Percentiles rank a stretch among this genome's conserved stretches.
Conservation (phyloP, 441 rosid genomes). For the Bocquillonia castaneifolia region DNA sequence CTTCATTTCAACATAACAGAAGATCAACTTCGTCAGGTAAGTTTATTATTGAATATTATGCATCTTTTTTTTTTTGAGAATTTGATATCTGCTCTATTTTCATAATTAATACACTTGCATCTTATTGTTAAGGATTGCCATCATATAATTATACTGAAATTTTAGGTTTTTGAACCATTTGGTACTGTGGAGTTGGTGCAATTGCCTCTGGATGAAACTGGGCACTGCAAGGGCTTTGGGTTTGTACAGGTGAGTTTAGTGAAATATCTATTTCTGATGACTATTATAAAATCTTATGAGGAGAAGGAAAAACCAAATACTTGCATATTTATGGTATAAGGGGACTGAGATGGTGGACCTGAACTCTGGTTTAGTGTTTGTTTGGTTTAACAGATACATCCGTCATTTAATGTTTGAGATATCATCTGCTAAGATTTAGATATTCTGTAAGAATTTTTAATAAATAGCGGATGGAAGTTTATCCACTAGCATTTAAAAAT, state of each 20-base stretch:
- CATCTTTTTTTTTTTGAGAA: neutral
- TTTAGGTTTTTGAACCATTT: constrained; percentile 90
- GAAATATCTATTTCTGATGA: neutral
- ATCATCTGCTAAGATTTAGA: too few relatives aligned
- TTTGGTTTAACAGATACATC: too few relatives aligned
- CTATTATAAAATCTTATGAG: too few relatives aligned
- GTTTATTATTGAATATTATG: too few relatives aligned
- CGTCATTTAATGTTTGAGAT: too few relatives aligned
- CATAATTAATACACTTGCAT: neutral
- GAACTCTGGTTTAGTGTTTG: neutral
- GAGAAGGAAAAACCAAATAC: neutral
- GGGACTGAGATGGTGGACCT: too few relatives aligned
- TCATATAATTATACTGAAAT: constrained; percentile 18
- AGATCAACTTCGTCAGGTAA: constrained; percentile 87
- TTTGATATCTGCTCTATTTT: neutral
- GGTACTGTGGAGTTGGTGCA: constrained; percentile 96
- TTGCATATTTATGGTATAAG: too few relatives aligned
- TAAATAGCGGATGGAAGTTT: too few relatives aligned
- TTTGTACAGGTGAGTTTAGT: constrained; percentile 78
- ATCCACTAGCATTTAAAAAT: too few relatives aligned
- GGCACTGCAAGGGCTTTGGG: constrained; percentile 94
- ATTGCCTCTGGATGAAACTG: constrained; percentile 81
- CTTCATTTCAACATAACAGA: constrained; percentile 81
- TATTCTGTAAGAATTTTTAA: too few relatives aligned
- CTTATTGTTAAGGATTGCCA: neutral